Evolutionary conservation across 352 stramenopile species (phyloP), one percentile per base, ranked within the genome.

Genomic region (Salisapilia sapeloensis): DNA sequence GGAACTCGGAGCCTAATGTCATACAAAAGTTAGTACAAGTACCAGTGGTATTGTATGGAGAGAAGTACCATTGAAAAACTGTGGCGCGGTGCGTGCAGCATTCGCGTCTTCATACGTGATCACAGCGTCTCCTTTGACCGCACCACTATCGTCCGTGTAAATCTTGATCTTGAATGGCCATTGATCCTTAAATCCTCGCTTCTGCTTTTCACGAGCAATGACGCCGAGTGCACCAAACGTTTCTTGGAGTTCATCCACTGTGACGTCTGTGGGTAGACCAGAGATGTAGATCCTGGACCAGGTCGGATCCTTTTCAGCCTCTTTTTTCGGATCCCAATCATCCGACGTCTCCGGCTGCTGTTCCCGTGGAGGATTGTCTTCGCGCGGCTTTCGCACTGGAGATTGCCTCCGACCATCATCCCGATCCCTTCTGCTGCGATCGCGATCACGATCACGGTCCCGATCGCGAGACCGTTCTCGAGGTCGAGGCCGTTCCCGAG

Each of bases 91-190:
- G 19, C 70, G 66, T 3, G 76, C 76, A 1, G 76, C 76, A 35
- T 86, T 92, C 17, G 71, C 36, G 38, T 92, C 76, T 53, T 92
- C 76, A 35, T 75, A 92, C 29, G 69, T 87, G 19, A 92, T 51
- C 24, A 87, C 70, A 4, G 76, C 76, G 33, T 92, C 76, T 24
- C 76, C 76, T 56, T 92, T 92, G 27, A 56, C 48, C 24, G 66
- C 35, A 7, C 72, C 72, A 35, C 50, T 52, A 9, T 76, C 51
- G 35, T 89, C 75, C 40, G 67, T 69, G 48, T 92, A 92, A 19
- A 92, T 62, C 45, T 85, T 92, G 50, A 92, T 89, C 58, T 92
- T 92, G 49, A 76, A 92, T 21, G 76, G 76, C 72, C 76, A 92
- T 40, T 92, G 70, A 42, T 92, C 71, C 42, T 86, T 86, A 53